phyloP scores from a whole-genome alignment of 2,329 filamentous ascomycete genomes.

The Zasmidium angulare region DNA sequence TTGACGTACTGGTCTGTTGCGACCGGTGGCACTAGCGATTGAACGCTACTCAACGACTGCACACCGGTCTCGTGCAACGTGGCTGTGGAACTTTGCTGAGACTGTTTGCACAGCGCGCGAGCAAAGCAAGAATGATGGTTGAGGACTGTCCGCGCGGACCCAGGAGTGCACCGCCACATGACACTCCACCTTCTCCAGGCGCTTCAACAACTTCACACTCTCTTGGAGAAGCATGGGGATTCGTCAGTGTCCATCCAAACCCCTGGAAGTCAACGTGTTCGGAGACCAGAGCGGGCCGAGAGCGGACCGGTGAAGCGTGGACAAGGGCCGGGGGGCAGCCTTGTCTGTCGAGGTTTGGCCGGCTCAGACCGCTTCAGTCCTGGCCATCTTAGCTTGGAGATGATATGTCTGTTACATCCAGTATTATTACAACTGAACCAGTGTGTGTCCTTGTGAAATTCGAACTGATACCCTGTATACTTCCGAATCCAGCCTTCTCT shows the following conservation, averaged over 20 bases:
- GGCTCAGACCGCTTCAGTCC: not conserved
- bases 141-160: too few relatives aligned
- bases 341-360: not conserved
- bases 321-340: not conserved
- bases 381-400: not conserved
- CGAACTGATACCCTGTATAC: too few relatives aligned
- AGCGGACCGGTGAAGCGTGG: not conserved
- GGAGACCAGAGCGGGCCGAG: not conserved
- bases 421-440: not conserved
- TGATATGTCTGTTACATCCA: not conserved
- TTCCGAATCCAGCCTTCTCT: too few relatives aligned
- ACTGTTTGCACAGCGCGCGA: not conserved
- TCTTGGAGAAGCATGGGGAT: not conserved
- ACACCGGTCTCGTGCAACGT: not conserved
- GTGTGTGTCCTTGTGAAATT: too few relatives aligned
- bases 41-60: not conserved
- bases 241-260: not conserved
- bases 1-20: not conserved
- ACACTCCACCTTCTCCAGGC: not conserved
- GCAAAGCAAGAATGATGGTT: not conserved
- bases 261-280: too few relatives aligned
- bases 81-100: not conserved
- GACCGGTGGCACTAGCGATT: not conserved
- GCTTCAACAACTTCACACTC: not conserved
- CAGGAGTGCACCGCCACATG: too few relatives aligned